Base-by-base conservation (phyloP, 2,329 filamentous ascomycete species). In the Sclerotinia nivalis region DNA sequence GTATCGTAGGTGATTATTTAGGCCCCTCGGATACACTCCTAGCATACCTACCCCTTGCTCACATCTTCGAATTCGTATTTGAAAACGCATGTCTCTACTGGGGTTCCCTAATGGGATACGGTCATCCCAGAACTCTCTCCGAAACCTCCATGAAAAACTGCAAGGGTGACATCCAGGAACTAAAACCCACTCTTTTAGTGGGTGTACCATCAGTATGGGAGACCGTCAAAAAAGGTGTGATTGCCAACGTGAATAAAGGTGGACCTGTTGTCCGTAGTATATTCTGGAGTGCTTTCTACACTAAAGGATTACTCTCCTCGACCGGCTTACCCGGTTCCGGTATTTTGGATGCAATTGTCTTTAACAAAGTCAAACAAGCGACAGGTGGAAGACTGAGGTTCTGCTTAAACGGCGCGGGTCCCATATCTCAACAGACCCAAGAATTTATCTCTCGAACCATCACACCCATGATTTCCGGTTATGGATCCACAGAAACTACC, bases 151-250 rank as follows among this genome's bases (percentile, higher is more conserved):
- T 97, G 81, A 89, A 90, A 74, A 96, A 98, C 81, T 97, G 92
- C 83, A 88, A 90, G 75, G 95, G 96, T 75, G 96, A 99, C 76
- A 97, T 99, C 82, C 91, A 92, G 71, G 94, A 97, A 78, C 91
- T 98, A 79, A 87, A 87, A 75, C 96, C 96, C 0, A 96, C 93
- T 2, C 87, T 97, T 78, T 87, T 99, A 79, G 91, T 97, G 52
- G 96, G 96, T 80, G 96, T 99, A 4, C 96, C 96, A 1, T 94
- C 96, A 70, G 91, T 99, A 45, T 99, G 95, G 94, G 96, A 99
- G 82, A 94, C 93, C 1, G 91, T 99, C 77, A 95, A 93, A 84
- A 99, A 99, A 85, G 96, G 96, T 68, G 92, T 99, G 76, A 84
- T 95, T 73, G 82, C 71, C 7, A 72, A 73, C 80, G 89, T 97